Evolutionary conservation across 108 stramenopile genomes (phyloP), one percentile per base, ranked within the genome.

Genomic region (Conticribra weissflogii): DNA sequence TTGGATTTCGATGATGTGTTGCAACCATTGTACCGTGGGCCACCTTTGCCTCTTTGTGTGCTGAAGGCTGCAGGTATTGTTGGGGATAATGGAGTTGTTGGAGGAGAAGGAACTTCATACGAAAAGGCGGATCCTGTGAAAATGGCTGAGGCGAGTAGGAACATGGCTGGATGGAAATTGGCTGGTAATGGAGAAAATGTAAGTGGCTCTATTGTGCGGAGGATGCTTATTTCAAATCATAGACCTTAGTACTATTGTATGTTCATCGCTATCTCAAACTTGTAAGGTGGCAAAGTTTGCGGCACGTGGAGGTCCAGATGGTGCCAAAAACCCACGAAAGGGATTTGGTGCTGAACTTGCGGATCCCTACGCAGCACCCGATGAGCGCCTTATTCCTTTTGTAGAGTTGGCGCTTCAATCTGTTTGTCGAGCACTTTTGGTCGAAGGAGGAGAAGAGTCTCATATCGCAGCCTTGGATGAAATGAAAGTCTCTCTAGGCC

Each of bases 121-220:
- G 62, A 84, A 71, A 84, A 81, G 0, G 54, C 72, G 2, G 87
- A 90, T 59, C 78, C 78, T 3, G 50, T 51, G 4, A 50, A 58
- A 48, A 87, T 93, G 85, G 54, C 68, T 22, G 66, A 66, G 27
- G 89, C 92, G 0, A 88, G 88, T 70, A 79, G 88, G 8, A 60
- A 79, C 22, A 86, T 91, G 87, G 92, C 92, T 0, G 92, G 83
- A 16, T 91, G 89, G 89, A 94, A 94, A 54, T 47, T 94, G 32
- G 83, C 86, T 22, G 76, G 85, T 19, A 87, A 87, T 55, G 86
- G 86, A 17, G 58, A 66, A 25, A 82, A 78, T 45, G 83, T 83
- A 31, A 64, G 70, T 74, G 36, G 36, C 36, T 41, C 12, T n/a
- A n/a, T n/a, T n/a, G n/a, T n/a, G n/a, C n/a, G n/a, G n/a, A n/a